Evolutionary conservation across 495 filamentous ascomycete species (phyloP), one percentile per base, ranked within the genome.

Genomic region (Neurospora hispaniola): DNA sequence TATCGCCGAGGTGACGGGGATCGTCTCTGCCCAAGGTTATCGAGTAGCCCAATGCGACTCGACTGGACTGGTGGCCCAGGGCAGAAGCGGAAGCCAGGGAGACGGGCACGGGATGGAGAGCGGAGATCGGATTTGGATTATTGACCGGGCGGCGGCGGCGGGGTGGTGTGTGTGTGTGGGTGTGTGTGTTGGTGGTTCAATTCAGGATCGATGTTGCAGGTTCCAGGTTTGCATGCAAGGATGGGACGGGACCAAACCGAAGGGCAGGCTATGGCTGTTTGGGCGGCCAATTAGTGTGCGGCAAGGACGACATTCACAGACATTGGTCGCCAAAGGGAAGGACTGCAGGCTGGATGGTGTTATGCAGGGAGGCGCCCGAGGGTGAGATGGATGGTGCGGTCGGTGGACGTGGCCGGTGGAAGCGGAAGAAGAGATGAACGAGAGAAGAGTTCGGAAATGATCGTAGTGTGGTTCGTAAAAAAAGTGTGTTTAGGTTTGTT

Each of bases 241-340:
- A 66, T 35, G 54, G 54, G 54, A 66, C 27, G 54, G 27, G 27
- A 35, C 54, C 54, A 31, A 66, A 6, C 35, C 3, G 4, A 38
- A 38, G 5, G 35, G 35, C 3, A 35, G 54, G 54, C 54, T 66
- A 31, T 66, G 23, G 23, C 31, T 31, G 35, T 66, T 66, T 66
- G 54, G 54, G 54, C 72, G 75, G 72, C 77, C 79, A 80, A 79
- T 80, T 75, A 79, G 74, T 78, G 72, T 76, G 73, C 68, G 72
- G 74, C 73, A 75, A 71, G 73, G 74, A 71, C 71, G 71, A 75
- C 76, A 78, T 78, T 38, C 31, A 66, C 54, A 27, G 54, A 66
- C 54, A 66, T 66, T 66, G 54, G 54, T 66, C 54, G 54, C 54
- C 54, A 66, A 66, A 66, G 27, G 54, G 54, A 66, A 35, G 54